Evolutionary conservation across 2,329 filamentous ascomycete species (phyloP), one percentile per base, ranked within the genome.

Genomic region (Sporothrix sp.): DNA sequence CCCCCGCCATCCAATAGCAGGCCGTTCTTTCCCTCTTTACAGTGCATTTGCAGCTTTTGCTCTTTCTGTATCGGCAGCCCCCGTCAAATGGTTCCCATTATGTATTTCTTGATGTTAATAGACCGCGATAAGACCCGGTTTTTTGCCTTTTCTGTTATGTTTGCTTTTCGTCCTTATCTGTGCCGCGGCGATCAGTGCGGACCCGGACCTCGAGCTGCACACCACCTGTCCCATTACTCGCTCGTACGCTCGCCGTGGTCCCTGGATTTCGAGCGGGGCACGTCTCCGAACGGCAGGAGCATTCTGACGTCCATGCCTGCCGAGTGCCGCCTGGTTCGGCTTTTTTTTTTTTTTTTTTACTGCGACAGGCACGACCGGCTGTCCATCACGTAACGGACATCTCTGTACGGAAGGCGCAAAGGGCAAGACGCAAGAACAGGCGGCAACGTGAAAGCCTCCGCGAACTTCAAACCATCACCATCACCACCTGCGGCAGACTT

Each of bases 41-140:
- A 37, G 23, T 43, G 33, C 33, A 33, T 36, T 33, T 27, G 43
- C 21, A 36, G 23, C 33, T 30, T 27, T 33, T 48, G n/a, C n/a
- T n/a, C n/a, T n/a, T 28, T 20, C 36, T 36, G 30, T 48, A 48
- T 39, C 45, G 27, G 36, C 23, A 25, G 16, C 28, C 37, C 16
- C 25, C n/a, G 16, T 35, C 32, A 28, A 14, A 18, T 35, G 18
- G 60, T 64, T 66, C 58, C 59, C 57, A 66, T 66, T 66, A 66
- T 61, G 62, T 62, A 63, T 64, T 65, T 64, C 55, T 53, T 61
- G 57, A 56, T 62, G 59, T 60, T 63, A 65, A 64, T 57, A 44
- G 48, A 51, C 40, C 46, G 54, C 57, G 63, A 66, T 66, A 66
- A 66, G 62, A 54, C 58, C 58, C 54, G 39, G 16, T 44, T 40